Conservation (phyloP, 106 monocot genomes). For the Apostasia shenzhenica region DNA sequence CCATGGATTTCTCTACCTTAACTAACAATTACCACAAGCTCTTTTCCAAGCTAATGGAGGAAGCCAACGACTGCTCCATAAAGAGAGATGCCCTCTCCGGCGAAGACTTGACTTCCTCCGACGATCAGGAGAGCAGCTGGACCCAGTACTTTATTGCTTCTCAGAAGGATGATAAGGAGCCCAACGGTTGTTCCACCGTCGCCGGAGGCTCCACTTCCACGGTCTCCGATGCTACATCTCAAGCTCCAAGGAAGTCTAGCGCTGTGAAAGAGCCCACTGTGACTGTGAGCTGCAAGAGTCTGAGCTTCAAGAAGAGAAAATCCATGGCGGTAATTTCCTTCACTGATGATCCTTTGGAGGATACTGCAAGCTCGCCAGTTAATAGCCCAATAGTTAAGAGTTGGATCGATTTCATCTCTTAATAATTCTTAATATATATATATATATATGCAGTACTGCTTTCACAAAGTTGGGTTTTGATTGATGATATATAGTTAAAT, state of each 20-base stretch:
- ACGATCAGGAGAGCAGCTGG: conserved; percentile 20
- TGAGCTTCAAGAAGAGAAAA: conserved; percentile 24
- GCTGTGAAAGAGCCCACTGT: not conserved
- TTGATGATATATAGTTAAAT: not conserved
- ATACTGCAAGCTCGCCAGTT: conserved; percentile 42
- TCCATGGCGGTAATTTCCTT: not conserved
- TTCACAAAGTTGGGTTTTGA: not conserved
- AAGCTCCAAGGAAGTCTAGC: conserved; percentile 5
- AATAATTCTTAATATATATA: not conserved
- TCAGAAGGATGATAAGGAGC: not conserved
- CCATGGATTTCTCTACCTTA: no score
- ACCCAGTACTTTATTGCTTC: conserved; percentile 17
- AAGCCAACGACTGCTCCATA: not conserved
- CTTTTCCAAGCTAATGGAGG: not conserved
- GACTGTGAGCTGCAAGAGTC: conserved; percentile 11
- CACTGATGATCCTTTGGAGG: conserved; percentile 29
- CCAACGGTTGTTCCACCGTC: not conserved
- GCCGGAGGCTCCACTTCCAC: conserved; percentile 10
- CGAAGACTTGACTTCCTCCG: not conserved
- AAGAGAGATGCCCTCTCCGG: not conserved
- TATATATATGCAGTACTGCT: no score
- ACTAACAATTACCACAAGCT: not conserved
- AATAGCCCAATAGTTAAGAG: conserved; percentile 11
- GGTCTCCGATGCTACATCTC: conserved; percentile 33
- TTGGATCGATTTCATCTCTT: not conserved